A percentile compares a stretch with the other conserved stretches of the same genome.
These are phyloP conservation scores for Atalantia buxifolia DNA, from an alignment of 345 rosid genomes.

Conservation along the genomic window DNA sequence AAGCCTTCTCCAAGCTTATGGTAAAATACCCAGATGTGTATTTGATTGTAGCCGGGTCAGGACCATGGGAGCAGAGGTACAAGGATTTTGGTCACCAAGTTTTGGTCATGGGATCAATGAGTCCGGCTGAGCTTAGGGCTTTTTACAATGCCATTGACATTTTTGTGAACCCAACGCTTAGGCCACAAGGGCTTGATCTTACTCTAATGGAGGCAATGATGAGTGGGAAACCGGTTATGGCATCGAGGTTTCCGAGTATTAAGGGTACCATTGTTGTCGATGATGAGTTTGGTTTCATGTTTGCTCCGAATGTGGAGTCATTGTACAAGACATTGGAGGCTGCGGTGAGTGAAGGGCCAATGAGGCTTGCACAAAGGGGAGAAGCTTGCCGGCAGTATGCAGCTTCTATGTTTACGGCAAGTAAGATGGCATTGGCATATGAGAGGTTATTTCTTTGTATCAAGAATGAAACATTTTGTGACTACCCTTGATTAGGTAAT, in stretches of 20 bases:
- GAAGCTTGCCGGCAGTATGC: constrained; percentile 67
- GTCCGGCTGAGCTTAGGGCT: constrained; percentile 47
- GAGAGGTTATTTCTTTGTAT: constrained; percentile 89
- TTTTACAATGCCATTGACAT: constrained; percentile 79
- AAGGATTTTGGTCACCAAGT: constrained; percentile 55
- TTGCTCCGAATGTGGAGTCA: constrained; percentile 82
- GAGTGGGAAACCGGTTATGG: constrained; percentile 88
- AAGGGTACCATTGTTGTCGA: constrained; percentile 80
- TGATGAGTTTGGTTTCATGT: constrained; percentile 84
- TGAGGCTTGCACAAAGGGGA: constrained; percentile 69
- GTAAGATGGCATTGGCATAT: constrained; percentile 88
- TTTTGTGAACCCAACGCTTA: constrained; percentile 79
- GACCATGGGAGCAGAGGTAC: constrained; percentile 89
- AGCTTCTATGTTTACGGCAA: constrained; percentile 71
- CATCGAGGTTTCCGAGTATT: constrained; percentile 84
- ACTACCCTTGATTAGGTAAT: constrained; percentile 30
- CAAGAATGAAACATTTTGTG: constrained; percentile 64
- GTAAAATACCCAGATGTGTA: constrained; percentile 40
- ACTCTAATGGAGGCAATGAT: constrained; percentile 95
- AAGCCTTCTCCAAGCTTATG: constrained; percentile 55
- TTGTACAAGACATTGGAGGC: constrained; percentile 51
- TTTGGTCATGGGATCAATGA: constrained; percentile 68
- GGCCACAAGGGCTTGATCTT: constrained; percentile 93
- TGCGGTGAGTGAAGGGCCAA: constrained; percentile 58
- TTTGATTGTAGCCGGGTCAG: constrained; percentile 74